Evolutionary conservation across 257 asterid genomes (phyloP).

Genomic region (Coffea eugenioides): DNA sequence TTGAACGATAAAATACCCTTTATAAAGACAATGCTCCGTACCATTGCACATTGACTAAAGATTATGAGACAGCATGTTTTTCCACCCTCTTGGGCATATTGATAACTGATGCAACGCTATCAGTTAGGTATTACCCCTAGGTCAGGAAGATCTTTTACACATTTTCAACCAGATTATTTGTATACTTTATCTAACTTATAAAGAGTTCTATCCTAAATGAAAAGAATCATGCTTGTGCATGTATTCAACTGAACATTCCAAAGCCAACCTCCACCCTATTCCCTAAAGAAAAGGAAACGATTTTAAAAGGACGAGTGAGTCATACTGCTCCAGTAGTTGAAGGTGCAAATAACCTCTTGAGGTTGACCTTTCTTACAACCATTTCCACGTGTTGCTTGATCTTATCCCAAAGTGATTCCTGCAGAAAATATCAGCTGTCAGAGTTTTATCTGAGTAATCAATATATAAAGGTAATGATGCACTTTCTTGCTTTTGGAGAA

Average conservation of each 20-base stretch:
- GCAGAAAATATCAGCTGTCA: conserved; percentile 29
- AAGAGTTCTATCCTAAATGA: background rate
- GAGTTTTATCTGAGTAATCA: background rate
- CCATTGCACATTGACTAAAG: background rate
- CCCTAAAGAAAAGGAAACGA: background rate
- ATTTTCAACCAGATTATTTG: background rate
- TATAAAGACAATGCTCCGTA: background rate
- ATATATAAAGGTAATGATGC: background rate
- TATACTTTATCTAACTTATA: background rate
- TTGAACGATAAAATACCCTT: background rate
- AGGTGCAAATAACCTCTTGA: conserved; percentile 78
- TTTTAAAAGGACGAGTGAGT: conserved; percentile 2
- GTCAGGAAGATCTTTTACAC: no score
- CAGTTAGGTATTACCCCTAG: no score
- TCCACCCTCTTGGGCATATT: background rate
- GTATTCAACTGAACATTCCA: background rate
- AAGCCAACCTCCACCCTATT: background rate
- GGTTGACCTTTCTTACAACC: conserved; percentile 49
- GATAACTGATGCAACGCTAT: background rate
- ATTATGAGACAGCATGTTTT: no score
- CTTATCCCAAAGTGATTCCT: conserved; percentile 40
- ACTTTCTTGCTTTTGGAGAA: background rate
- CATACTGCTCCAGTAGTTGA: conserved; percentile 81
- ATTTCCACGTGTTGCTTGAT: conserved; percentile 39
- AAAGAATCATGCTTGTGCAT: background rate